Conservation (phyloP, 1,284 basidiomycete genomes). For the Ganoderma multipileum region DNA sequence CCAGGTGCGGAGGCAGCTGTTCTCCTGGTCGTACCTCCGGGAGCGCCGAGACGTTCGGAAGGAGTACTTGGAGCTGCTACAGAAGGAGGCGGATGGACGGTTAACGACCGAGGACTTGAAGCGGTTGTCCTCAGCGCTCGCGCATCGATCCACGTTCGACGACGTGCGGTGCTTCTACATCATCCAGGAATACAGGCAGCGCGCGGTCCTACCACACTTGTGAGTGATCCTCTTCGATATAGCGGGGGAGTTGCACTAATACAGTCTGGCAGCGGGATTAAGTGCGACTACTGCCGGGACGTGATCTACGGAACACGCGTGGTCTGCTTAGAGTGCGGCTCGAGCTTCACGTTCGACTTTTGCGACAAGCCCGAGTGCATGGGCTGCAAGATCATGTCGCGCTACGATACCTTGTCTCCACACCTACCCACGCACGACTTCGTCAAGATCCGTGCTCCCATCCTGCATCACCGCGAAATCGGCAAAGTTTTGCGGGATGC, state of each 20-base stretch:
- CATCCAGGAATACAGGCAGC: slow-evolving; percentile 8
- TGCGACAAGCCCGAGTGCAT: slow-evolving; percentile 32
- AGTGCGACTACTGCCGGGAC: slow-evolving; percentile 32
- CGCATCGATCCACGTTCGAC: slow-evolving; percentile 13
- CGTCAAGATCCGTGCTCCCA: slow-evolving; percentile 37
- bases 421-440: slow-evolving; percentile 40
- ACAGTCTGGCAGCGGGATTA: neutral
- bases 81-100: slow-evolving; percentile 11
- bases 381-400: slow-evolving; percentile 4
- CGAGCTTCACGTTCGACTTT: slow-evolving; percentile 32
- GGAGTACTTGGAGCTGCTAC: slow-evolving; percentile 18
- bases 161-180: slow-evolving; percentile 15
- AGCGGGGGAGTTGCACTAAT: neutral
- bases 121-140: slow-evolving; percentile 10
- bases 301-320: slow-evolving; percentile 33
- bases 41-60: slow-evolving; percentile 17
- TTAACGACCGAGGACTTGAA: slow-evolving; percentile 15
- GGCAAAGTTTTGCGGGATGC: slow-evolving; percentile 22
- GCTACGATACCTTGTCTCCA: slow-evolving; percentile 30
- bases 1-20: slow-evolving; percentile 18
- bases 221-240: neutral
- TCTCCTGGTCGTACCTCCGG: slow-evolving; percentile 24
- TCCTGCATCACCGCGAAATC: slow-evolving; percentile 35
- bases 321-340: slow-evolving; percentile 34
- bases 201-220: slow-evolving; percentile 7